Base-by-base conservation (phyloP, 139 green algal genomes). In the Dunaliella sp. region DNA sequence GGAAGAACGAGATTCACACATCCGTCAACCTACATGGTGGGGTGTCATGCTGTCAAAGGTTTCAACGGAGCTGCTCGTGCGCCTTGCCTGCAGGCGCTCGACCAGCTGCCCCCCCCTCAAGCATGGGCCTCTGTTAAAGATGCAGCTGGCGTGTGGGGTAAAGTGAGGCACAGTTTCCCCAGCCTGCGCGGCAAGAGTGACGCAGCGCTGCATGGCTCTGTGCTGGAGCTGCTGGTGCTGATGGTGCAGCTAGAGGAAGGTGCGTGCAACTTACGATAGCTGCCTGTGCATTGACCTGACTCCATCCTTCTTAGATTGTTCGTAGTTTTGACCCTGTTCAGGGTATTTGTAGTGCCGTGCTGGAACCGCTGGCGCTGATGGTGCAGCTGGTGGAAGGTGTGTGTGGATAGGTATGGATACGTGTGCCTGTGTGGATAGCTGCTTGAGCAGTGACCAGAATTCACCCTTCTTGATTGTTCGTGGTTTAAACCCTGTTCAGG, bases 261-360 rank as follows among this genome's bases (percentile, higher is more conserved):
- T 85, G 81, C 21, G 81, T 79, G 73, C 16, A 78, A 24, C 58
- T 74, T n/a, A n/a, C n/a, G n/a, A n/a, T n/a, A n/a, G n/a, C n/a
- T n/a, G n/a, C n/a, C n/a, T n/a, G n/a, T n/a, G n/a, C n/a, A n/a
- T n/a, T n/a, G n/a, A n/a, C n/a, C n/a, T n/a, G n/a, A n/a, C n/a
- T n/a, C n/a, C n/a, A n/a, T n/a, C n/a, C n/a, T n/a, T n/a, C n/a
- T n/a, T n/a, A n/a, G n/a, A n/a, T n/a, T n/a, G n/a, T n/a, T n/a
- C n/a, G n/a, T n/a, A n/a, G n/a, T n/a, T n/a, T n/a, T n/a, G n/a
- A n/a, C n/a, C n/a, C n/a, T n/a, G n/a, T n/a, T n/a, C n/a, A n/a
- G n/a, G 74, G 74, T 30, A 30, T 26, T 79, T 26, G 74, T 32
- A 30, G 24, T 79, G 74, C 21, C 21, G 74, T 30, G 28, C 22